A percentile compares a stretch with the other conserved stretches of the same genome.
phyloP scores from a whole-genome alignment of 495 filamentous ascomycete genomes.

The Aspergillus nidulans region DNA sequence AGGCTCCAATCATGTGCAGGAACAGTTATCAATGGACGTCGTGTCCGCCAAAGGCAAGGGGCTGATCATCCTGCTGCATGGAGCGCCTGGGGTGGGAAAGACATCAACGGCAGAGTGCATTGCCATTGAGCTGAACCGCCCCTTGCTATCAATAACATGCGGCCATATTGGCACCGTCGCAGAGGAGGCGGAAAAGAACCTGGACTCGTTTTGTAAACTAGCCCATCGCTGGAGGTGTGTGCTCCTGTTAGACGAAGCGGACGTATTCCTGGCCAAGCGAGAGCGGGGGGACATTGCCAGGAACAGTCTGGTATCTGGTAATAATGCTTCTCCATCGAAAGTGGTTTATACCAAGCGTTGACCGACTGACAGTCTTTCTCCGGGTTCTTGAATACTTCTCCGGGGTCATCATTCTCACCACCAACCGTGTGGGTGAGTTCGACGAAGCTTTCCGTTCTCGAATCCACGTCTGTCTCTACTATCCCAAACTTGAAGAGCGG shows the following conservation, averaged over 20 bases:
- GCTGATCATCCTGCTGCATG: slow-evolving; percentile 49
- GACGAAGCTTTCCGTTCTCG: slow-evolving; percentile 48
- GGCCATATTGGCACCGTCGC: slow-evolving; percentile 37
- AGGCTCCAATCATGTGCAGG: no score
- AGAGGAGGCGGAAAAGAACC: slow-evolving; percentile 34
- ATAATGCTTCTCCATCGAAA: no score
- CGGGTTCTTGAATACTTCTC: slow-evolving; percentile 56
- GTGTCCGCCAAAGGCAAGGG: slow-evolving; percentile 34
- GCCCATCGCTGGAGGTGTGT: slow-evolving; percentile 45
- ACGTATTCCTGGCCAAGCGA: slow-evolving; percentile 50
- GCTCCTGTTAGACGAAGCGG: slow-evolving; percentile 53
- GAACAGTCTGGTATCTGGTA: slow-evolving; percentile 48
- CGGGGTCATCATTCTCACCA: slow-evolving; percentile 33
- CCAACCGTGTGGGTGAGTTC: slow-evolving; percentile 44
- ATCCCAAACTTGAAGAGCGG: not conserved
- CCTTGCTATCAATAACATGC: slow-evolving; percentile 27
- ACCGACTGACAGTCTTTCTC: slow-evolving; percentile 55
- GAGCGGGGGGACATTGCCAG: slow-evolving; percentile 33
- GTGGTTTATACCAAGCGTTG: no score
- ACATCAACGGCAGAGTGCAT: slow-evolving; percentile 33
- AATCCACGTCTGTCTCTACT: slow-evolving; percentile 36
- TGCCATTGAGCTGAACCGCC: slow-evolving; percentile 23
- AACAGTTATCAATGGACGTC: slow-evolving; percentile 21
- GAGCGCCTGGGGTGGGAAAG: slow-evolving; percentile 43
- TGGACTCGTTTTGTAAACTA: slow-evolving; percentile 36